Evolutionary conservation across 2,329 filamentous ascomycete species (phyloP).

Genomic region (Xylaria sp.): DNA sequence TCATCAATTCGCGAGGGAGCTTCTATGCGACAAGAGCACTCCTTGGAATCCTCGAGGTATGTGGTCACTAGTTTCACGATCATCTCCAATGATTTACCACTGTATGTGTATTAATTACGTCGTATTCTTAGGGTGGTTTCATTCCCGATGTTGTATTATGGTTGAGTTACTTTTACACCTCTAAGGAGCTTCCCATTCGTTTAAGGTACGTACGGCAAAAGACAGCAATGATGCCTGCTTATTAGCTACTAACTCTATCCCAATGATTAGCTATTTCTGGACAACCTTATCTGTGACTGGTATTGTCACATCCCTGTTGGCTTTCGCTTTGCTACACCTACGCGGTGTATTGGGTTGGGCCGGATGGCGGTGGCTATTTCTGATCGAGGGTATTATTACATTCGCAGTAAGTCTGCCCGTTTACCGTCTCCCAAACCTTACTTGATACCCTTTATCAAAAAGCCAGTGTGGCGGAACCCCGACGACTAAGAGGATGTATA

Average conservation of each 20-base stretch:
- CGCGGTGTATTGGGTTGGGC: constrained; percentile 52
- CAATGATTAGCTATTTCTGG: constrained; percentile 50
- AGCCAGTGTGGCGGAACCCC: not conserved
- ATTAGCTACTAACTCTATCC: not conserved
- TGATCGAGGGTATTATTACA: constrained; percentile 67
- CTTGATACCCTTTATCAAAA: not conserved
- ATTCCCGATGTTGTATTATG: constrained; percentile 50
- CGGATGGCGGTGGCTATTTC: constrained; percentile 61
- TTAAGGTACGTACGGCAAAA: constrained; percentile 45
- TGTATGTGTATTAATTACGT: not conserved
- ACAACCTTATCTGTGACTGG: constrained; percentile 49
- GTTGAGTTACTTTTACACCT: constrained; percentile 51
- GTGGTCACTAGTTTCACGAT: not conserved
- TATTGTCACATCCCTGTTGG: constrained; percentile 51
- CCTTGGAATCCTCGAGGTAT: constrained; percentile 46
- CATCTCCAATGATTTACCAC: not conserved
- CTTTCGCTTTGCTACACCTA: constrained; percentile 52
- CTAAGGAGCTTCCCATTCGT: constrained; percentile 52
- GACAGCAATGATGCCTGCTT: not conserved
- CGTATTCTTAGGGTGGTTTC: constrained; percentile 46
- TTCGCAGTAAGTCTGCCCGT: constrained; percentile 44
- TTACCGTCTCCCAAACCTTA: not conserved
- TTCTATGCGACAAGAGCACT: constrained; percentile 43
- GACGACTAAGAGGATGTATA: constrained; percentile 15
- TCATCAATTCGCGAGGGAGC: constrained; percentile 41